Conservation (phyloP, 495 filamentous ascomycete species). For the Neurospora sp. region DNA sequence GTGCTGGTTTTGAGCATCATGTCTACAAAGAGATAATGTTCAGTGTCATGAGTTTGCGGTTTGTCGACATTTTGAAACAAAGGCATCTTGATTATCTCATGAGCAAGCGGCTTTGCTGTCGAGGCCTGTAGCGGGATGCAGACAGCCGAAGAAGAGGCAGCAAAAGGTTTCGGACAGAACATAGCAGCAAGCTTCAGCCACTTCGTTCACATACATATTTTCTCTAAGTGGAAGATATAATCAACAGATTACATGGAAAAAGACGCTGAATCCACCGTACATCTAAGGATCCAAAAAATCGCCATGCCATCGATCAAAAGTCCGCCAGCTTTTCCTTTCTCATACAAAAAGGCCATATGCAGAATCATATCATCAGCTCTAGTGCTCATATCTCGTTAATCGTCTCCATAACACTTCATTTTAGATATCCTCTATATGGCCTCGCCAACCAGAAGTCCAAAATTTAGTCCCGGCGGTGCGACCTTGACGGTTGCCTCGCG, state of each 20-base stretch:
- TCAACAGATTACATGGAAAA: neutral
- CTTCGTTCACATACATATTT: neutral
- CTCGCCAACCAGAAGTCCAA: neutral
- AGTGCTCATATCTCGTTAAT: neutral
- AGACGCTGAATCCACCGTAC: neutral
- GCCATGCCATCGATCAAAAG: neutral
- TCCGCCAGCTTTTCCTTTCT: neutral
- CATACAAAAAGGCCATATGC: neutral
- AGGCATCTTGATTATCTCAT: neutral
- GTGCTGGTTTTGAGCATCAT: too few relatives aligned
- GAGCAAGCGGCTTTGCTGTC: neutral
- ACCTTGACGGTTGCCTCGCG: neutral
- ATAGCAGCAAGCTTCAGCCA: neutral
- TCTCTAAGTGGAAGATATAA: neutral
- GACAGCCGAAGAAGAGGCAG: neutral
- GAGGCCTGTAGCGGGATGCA: neutral
- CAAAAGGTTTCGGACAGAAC: neutral
- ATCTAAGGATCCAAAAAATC: neutral
- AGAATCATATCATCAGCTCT: neutral
- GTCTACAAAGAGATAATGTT: neutral
- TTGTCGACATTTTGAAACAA: neutral
- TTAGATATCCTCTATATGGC: neutral
- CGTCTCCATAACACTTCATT: neutral
- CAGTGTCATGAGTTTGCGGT: neutral
- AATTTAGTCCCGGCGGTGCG: neutral